These are phyloP conservation scores for Sporothrix variecibatus DNA, from an alignment of 2,329 filamentous ascomycete genomes.

Conservation along the genomic window DNA sequence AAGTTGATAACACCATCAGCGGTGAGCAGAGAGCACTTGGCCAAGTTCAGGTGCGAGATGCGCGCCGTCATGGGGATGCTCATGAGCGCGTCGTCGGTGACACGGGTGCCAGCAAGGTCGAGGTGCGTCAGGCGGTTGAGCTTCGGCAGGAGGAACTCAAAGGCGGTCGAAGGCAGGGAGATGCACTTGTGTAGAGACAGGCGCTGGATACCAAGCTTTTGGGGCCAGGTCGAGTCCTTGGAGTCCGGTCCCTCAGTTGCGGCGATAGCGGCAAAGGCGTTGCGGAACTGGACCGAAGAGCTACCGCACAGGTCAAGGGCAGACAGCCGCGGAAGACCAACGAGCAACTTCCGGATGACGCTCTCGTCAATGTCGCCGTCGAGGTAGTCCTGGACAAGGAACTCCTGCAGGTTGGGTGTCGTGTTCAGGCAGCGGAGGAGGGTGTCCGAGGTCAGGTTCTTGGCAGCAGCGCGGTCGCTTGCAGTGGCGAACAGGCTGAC, in stretches of 20 bases:
- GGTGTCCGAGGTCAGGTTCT: conserved; percentile 74
- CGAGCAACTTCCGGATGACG: conserved; percentile 71
- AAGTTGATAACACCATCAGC: conserved; percentile 70
- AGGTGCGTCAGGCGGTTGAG: conserved; percentile 71
- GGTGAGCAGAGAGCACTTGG: conserved; percentile 71
- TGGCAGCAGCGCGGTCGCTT: conserved; percentile 71
- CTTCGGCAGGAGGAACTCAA: conserved; percentile 71
- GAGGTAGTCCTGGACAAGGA: conserved; percentile 77
- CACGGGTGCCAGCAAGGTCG: conserved; percentile 75
- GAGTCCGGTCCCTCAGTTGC: conserved; percentile 26
- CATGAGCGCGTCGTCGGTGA: conserved; percentile 70
- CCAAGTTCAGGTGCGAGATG: conserved; percentile 76
- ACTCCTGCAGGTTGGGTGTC: conserved; percentile 73
- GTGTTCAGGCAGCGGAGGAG: conserved; percentile 70
- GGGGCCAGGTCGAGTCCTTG: conserved; percentile 49
- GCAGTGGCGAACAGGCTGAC: conserved; percentile 74
- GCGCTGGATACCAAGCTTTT: conserved; percentile 61
- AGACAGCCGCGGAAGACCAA: conserved; percentile 62
- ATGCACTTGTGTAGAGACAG: conserved; percentile 79
- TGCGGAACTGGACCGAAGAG: conserved; percentile 67
- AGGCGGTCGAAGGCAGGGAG: conserved; percentile 66
- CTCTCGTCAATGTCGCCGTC: conserved; percentile 71
- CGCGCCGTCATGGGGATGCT: conserved; percentile 70
- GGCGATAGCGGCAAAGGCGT: conserved; percentile 61
- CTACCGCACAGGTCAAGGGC: conserved; percentile 78